Percentiles rank a stretch among this genome's conserved stretches.
Conservation (phyloP, 169 alveolate genomes). For the Plasmodium inui region DNA sequence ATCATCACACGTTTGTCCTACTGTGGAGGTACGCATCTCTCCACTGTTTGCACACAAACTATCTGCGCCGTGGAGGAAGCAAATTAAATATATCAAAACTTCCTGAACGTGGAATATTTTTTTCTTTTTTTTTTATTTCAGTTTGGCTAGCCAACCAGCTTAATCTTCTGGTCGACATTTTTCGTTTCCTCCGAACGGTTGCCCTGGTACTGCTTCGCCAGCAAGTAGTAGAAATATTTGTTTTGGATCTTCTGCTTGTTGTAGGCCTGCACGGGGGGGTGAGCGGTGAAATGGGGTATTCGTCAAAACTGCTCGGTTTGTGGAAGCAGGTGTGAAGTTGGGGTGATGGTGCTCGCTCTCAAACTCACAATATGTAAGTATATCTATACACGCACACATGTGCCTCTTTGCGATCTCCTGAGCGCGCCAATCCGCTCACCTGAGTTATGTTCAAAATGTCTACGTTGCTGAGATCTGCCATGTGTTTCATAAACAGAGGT, state of each 20-base stretch:
- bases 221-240: constrained; percentile 62
- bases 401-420: neutral
- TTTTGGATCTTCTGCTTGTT: constrained; percentile 57
- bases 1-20: neutral
- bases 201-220: constrained; percentile 56
- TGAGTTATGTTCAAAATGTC: constrained; percentile 74
- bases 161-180: constrained; percentile 8
- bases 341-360: neutral
- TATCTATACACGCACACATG: constrained; percentile 10
- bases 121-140: neutral
- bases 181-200: neutral
- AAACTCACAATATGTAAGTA: neutral
- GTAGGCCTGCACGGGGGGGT: constrained; percentile 38
- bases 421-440: constrained; percentile 7
- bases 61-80: neutral
- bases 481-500: constrained; percentile 66
- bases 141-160: constrained; percentile 45
- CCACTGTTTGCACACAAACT: neutral
- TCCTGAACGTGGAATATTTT: neutral
- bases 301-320: neutral
- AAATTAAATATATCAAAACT: neutral
- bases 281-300: neutral
- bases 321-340: neutral
- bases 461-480: constrained; percentile 23
- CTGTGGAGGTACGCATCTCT: neutral